A percentile compares a stretch with the other conserved stretches of the same genome.
phyloP scores from a whole-genome alignment of 1,284 basidiomycete genomes.

The Austroboletus novae-zelandiae region DNA sequence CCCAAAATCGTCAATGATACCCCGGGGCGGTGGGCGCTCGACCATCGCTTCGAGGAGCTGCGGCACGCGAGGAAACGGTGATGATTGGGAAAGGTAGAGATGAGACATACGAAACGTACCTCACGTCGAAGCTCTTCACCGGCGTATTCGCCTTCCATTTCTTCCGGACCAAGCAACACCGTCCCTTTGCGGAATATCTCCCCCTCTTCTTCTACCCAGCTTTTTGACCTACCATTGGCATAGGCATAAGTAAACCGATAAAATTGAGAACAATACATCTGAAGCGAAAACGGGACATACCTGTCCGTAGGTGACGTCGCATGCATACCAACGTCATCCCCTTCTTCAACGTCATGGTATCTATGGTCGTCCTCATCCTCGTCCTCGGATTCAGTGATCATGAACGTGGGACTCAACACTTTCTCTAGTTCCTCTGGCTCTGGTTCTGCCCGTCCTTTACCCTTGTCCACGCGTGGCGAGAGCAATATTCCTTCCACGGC shows the following conservation, averaged over 20 bases:
- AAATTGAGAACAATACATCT: too few relatives aligned
- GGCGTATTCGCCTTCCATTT: conserved; percentile 83
- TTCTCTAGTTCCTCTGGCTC: conserved; percentile 65
- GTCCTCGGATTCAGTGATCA: conserved; percentile 63
- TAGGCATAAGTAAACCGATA: too few relatives aligned
- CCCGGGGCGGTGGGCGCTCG: conserved; percentile 50
- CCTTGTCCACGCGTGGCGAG: conserved; percentile 71
- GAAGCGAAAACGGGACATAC: conserved; percentile 38
- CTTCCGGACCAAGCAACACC: conserved; percentile 75
- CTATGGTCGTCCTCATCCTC: conserved; percentile 46
- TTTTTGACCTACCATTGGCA: conserved; percentile 51
- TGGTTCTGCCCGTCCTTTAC: conserved; percentile 66
- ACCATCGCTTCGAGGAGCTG: conserved; percentile 54
- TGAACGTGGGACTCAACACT: conserved; percentile 69
- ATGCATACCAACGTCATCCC: conserved; percentile 27
- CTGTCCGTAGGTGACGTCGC: conserved; percentile 55
- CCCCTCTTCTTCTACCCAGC: conserved; percentile 85
- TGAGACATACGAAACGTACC: conserved; percentile 44
- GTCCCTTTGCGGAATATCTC: conserved; percentile 91
- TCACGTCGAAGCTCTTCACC: conserved; percentile 82
- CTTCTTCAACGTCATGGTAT: conserved; percentile 33
- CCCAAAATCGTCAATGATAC: conserved; percentile 55
- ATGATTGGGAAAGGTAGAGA: conserved; percentile 42
- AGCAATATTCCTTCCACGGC: conserved; percentile 43
- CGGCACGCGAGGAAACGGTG: conserved; percentile 50